phyloP scores from a whole-genome alignment of 345 rosid species.

The Eucalyptus erythrocorys region DNA sequence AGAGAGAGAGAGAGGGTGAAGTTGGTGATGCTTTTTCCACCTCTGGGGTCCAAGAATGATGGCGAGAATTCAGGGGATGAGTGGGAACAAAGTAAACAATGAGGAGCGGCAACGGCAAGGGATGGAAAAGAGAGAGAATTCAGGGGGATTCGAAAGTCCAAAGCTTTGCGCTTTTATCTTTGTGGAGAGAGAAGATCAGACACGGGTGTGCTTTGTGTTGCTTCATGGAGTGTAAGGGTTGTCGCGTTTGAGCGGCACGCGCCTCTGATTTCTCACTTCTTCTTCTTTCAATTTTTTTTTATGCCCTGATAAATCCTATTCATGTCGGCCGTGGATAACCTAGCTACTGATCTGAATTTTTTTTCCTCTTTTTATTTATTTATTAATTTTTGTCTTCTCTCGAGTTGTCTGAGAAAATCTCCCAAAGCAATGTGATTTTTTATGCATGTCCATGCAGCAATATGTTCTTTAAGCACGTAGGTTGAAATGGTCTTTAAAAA shows the following conservation, averaged over 20 bases:
- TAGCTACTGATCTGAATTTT: neutral
- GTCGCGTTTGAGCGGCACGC: neutral
- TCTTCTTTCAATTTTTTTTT: accelerated
- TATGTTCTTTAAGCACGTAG: neutral
- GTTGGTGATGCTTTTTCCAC: neutral
- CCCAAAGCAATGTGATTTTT: neutral
- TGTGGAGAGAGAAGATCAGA: neutral
- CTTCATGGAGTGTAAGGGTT: neutral
- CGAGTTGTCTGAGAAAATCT: neutral
- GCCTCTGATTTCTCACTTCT: neutral
- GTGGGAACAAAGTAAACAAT: neutral
- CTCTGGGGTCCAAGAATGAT: constrained; percentile 9
- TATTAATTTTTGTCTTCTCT: neutral
- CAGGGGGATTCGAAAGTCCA: neutral
- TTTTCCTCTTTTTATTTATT: accelerated
- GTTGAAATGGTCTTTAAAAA: neutral
- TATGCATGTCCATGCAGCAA: neutral
- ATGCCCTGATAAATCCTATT: neutral
- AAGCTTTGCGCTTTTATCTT: neutral
- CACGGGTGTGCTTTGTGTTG: neutral
- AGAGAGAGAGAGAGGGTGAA: neutral
- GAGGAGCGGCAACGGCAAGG: neutral
- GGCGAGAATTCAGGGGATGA: constrained; percentile 19
- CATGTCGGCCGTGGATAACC: neutral
- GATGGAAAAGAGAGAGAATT: neutral